A percentile compares a stretch with the other conserved stretches of the same genome.
Conservation (phyloP, 805 yeast species). For the Cyberlindnera maritima region DNA sequence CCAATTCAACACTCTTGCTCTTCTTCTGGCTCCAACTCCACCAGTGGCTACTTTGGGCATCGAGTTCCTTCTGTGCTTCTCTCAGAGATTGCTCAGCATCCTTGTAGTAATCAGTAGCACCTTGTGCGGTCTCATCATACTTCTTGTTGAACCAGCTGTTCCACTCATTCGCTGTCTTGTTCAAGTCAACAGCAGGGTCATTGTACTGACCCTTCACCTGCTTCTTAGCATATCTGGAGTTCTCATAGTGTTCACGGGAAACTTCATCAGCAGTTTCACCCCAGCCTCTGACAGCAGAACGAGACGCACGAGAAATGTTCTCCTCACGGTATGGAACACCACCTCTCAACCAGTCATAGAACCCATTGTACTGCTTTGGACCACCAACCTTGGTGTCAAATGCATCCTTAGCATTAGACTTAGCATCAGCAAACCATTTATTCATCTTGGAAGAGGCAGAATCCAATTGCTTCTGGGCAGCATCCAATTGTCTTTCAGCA, state of each 20-base stretch:
- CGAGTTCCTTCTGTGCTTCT: conserved; percentile 35
- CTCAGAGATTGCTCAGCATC: conserved; percentile 32
- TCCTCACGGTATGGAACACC: conserved; percentile 20
- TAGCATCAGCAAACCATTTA: conserved; percentile 14
- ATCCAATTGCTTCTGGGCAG: conserved; percentile 23
- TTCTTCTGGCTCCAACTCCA: conserved; percentile 38
- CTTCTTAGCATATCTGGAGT: conserved; percentile 10
- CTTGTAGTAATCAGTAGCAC: conserved; percentile 28
- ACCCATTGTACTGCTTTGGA: conserved; percentile 11
- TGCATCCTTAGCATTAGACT: conserved; percentile 17
- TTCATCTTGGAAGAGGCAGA: conserved; percentile 16
- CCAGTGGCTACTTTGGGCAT: conserved; percentile 34
- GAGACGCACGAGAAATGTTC: conserved; percentile 31
- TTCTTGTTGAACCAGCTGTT: conserved; percentile 24
- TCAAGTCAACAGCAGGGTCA: conserved; percentile 5
- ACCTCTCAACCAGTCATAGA: conserved; percentile 29
- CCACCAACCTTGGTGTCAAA: conserved; percentile 9
- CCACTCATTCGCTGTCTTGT: conserved; percentile 21
- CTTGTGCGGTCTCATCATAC: conserved; percentile 23
- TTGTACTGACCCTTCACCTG: conserved; percentile 4
- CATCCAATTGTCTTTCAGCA: conserved; percentile 27
- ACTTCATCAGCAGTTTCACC: conserved; percentile 43
- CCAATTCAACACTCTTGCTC: conserved; percentile 32
- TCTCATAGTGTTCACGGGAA: conserved; percentile 40
- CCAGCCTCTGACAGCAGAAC: conserved; percentile 42